Evolutionary conservation across 805 yeast species (phyloP), one percentile per base, ranked within the genome.

Genomic region (Metschnikowia kunwiensis): DNA sequence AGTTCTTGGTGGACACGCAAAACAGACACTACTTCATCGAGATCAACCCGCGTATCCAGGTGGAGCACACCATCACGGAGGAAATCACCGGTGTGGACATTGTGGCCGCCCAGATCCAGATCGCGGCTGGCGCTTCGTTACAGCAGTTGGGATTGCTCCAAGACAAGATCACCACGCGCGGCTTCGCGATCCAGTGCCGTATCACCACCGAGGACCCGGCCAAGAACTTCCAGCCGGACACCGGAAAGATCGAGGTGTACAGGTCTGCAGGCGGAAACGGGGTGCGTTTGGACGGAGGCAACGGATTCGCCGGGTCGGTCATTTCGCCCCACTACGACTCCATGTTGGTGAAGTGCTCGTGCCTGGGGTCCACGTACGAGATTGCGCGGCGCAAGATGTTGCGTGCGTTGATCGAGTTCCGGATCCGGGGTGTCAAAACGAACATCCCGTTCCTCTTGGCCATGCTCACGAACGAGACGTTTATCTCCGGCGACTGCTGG

Each of bases 221-320:
- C 34, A 89, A 89, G 70, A 86, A 84, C 60, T 91, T 91, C 80
- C 97, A 86, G 68, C 98, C 98, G 11, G 98, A 91, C 61, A 93
- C 97, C 3, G 98, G 98, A 60, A 88, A 89, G 66, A 84, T 91
- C 54, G 98, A 91, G 65, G 98, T 91, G 30, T 91, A 91, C 73
- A 80, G 97, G 64, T 88, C 97, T 30, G 86, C 97, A 15, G 98
- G 98, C 68, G 99, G 99, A 74, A 93, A 93, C 59, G 99, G 99
- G 64, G 97, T 93, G 31, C 82, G 99, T 71, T 75, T 93, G 52
- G 98, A 91, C 57, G 98, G 98, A 70, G 97, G 97, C 68, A 91
- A 91, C 61, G 97, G 96, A 3, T 91, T 87, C 63, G 95, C 96
- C 9, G 98, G 98, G 47, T 85, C 97, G 15, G 80, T 93, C 49